Evolutionary conservation across 768 basidiomycete genomes (phyloP), one percentile per base, ranked within the genome.

Genomic region (Boletus coccyginus): DNA sequence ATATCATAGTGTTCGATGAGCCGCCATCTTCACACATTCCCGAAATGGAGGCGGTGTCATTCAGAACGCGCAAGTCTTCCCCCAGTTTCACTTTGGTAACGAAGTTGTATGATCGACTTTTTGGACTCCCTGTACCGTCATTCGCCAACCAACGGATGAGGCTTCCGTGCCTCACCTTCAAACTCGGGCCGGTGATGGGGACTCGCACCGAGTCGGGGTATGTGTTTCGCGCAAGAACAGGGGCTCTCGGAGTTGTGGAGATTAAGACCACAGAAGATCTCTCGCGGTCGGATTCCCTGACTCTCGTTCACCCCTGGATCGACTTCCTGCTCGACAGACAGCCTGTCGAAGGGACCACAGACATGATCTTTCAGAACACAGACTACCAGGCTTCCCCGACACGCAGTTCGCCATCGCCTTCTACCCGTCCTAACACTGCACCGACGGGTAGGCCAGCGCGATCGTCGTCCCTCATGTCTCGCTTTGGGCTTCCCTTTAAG

Each of bases 221-320:
- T 17, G 38, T 52, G 8, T 59, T 55, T 14, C 53, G 40, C n/a
- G 39, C 48, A n/a, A 47, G 17, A 33, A 41, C 48, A 13, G 17
- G 1, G 9, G 58, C 32, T 16, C 48, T 59, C 9, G 43, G 58
- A 10, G 24, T 17, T 12, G 54, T 59, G 19, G 35, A 55, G 39
- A 52, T 59, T 6, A 49, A 16, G 14, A 59, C 53, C n/a, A 56
- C 29, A 11, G 48, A 59, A 17, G 45, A 52, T 35, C 40, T 59
- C 42, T 44, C 33, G 27, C 51, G 16, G n/a, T 29, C n/a, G 2
- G 29, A 41, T 29, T 44, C 42, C 32, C 51, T 43, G 21, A 35
- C 27, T 12, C 51, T 52, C 7, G 42, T 52, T 19, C 42, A 52
- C 16, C 51, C 40, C 38, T 59, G 58, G 58, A 51, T 59, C 31